phyloP scores from a whole-genome alignment of 495 filamentous ascomycete species.

The Haplographium delicatum region DNA sequence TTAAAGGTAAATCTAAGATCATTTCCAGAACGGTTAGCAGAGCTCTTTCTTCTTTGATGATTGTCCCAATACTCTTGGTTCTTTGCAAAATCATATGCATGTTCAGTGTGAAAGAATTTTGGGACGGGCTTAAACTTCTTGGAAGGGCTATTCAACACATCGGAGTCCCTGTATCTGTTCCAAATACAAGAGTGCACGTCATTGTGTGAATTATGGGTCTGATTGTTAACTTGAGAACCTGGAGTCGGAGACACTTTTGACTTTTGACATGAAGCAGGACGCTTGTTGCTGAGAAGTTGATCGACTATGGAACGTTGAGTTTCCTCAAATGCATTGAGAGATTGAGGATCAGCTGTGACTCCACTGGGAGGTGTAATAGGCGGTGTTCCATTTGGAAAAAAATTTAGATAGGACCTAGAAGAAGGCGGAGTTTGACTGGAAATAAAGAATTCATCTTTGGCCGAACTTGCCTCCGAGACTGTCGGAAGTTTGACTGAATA shows the following conservation, averaged over 20 bases:
- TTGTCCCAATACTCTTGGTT: too few relatives aligned
- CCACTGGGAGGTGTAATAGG: constrained; percentile 22
- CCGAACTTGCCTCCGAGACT: constrained; percentile 1
- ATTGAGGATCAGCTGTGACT: constrained; percentile 7
- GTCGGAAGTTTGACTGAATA: background rate
- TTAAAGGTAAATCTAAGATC: constrained; percentile 45
- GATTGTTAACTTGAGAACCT: too few relatives aligned
- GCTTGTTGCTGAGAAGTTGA: constrained; percentile 24
- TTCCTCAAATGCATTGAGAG: constrained; percentile 28
- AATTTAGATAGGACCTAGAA: background rate
- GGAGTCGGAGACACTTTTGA: too few relatives aligned
- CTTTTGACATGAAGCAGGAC: background rate
- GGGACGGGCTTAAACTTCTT: constrained; percentile 12
- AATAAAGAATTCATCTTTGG: background rate
- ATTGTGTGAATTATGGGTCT: too few relatives aligned
- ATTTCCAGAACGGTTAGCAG: constrained; percentile 4
- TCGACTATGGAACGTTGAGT: constrained; percentile 27
- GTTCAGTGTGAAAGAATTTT: background rate
- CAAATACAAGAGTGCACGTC: too few relatives aligned
- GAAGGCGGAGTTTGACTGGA: background rate
- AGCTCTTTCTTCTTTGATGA: too few relatives aligned
- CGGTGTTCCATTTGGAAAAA: background rate
- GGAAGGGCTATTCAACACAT: constrained; percentile 10
- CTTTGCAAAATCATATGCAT: too few relatives aligned
- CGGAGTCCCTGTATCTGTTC: constrained; percentile 3